Conservation (phyloP, 139 green algal species). For the Chlorokybus atmophyticus region DNA sequence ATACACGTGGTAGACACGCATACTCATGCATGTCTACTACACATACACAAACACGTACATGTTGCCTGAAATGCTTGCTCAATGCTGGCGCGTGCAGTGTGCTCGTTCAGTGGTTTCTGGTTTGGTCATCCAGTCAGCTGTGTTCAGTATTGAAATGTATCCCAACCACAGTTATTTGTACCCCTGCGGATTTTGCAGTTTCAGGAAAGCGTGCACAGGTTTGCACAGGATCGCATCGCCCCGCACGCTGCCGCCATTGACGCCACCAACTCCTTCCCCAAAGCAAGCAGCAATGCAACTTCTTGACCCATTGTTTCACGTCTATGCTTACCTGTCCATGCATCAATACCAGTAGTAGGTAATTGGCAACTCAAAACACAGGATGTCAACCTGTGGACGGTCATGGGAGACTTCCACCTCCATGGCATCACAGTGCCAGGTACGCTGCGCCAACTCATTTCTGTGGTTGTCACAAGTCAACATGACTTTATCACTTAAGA, state of each 20-base stretch:
- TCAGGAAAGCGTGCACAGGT: conserved; percentile 41
- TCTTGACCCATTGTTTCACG: not conserved
- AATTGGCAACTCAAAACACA: not conserved
- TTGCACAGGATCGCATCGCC: conserved; percentile 49
- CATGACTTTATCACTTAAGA: not conserved
- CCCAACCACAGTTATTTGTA: too few relatives aligned
- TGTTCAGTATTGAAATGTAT: too few relatives aligned
- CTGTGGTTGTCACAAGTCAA: not conserved
- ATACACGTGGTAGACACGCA: too few relatives aligned
- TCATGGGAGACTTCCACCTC: conserved; percentile 69
- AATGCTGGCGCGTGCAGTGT: too few relatives aligned
- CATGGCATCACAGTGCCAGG: conserved; percentile 43
- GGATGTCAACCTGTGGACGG: conserved; percentile 62
- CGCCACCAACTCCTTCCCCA: conserved; percentile 58
- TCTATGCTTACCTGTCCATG: not conserved
- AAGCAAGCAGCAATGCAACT: not conserved
- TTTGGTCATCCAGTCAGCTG: too few relatives aligned
- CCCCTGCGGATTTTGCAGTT: too few relatives aligned
- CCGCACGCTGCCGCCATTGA: conserved; percentile 70
- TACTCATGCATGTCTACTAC: too few relatives aligned
- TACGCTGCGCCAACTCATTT: conserved; percentile 1
- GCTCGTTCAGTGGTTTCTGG: too few relatives aligned
- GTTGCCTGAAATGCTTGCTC: too few relatives aligned
- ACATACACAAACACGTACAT: too few relatives aligned
- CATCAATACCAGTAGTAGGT: not conserved